Conservation (phyloP, 1,284 basidiomycete genomes). For the Serendipita sp. region DNA sequence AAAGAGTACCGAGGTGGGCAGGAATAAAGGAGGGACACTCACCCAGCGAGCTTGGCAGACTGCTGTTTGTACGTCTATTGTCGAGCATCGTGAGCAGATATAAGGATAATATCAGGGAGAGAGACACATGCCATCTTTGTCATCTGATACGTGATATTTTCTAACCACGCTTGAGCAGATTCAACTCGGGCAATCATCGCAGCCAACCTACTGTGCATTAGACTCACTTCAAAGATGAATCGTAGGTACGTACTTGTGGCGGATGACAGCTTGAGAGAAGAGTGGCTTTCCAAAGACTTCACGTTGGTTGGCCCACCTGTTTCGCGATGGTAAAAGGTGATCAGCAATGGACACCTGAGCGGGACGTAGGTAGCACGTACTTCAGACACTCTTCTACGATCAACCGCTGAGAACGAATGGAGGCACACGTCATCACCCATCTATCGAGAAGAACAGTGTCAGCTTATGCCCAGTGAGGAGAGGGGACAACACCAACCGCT, state of each 20-base stretch:
- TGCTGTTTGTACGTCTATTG: slow-evolving; percentile 31
- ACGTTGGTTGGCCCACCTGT: slow-evolving; percentile 60
- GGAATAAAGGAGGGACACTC: background rate
- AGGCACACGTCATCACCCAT: slow-evolving; percentile 62
- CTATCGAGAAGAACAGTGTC: background rate
- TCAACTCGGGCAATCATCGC: slow-evolving; percentile 75
- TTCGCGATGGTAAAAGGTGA: slow-evolving; percentile 1
- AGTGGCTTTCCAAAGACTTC: slow-evolving; percentile 81
- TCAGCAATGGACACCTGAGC: background rate
- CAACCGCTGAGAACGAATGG: slow-evolving; percentile 54
- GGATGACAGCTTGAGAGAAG: slow-evolving; percentile 69
- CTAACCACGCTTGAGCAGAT: slow-evolving; percentile 77
- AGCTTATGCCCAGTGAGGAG: too few relatives aligned
- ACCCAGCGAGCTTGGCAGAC: slow-evolving; percentile 11
- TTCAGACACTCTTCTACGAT: slow-evolving; percentile 61
- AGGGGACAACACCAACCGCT: slow-evolving; percentile 25
- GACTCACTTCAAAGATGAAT: background rate
- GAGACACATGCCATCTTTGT: slow-evolving; percentile 51
- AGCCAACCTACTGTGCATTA: slow-evolving; percentile 33
- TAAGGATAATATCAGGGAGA: background rate
- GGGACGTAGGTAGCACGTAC: slow-evolving; percentile 24
- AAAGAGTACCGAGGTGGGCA: background rate
- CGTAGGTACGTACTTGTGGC: slow-evolving; percentile 38
- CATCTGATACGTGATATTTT: slow-evolving; percentile 86
- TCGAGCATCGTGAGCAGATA: background rate